Base-by-base conservation (phyloP, 352 stramenopile genomes). In the Phytophthora colocasiae region DNA sequence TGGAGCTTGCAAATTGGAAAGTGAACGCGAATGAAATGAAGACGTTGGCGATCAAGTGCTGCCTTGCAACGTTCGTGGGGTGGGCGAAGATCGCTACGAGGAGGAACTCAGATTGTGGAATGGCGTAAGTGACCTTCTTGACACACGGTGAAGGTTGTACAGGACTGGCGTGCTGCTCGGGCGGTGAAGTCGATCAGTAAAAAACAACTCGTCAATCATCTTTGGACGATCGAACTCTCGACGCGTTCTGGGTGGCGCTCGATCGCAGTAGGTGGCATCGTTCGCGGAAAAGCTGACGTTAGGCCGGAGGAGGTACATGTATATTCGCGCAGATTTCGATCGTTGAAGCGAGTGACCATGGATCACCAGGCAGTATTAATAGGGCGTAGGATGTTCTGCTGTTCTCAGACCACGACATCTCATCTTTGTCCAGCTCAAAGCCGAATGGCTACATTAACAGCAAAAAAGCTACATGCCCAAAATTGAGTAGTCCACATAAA, bases 1-100 rank as follows among this genome's bases (percentile, higher is more conserved):
- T 41, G 39, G 53, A 39, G 49, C 31, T 57, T 55, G 66, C 47
- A 62, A 73, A 67, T 64, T 75, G 47, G 44, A 60, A 53, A 78
- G 55, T 78, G 70, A 63, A 36, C 22, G 45, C 26, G 26, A 26
- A 32, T 14, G 38, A 32, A 32, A 34, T 27, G 51, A 49, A 49
- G 26, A 40, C 14, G 29, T 10, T 4, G 27, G 17, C 6, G 31
- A n/a, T 17, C 24, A 68, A 52, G 45, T 36, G 3, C 41, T 48
- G 31, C 14, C 12, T 15, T 41, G 11, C 40, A 38, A 51, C 32
- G 41, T 32, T 5, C 8, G 2, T 49, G 17, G 40, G 9, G 19
- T 64, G 36, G 12, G 3, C 15, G 56, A 65, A 49, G 48, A 38
- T 66, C 36, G 41, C 48, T 58, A 57, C 48, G 27, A 34, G 17